Percentiles rank a stretch among this genome's conserved stretches.
phyloP scores from a whole-genome alignment of 306 rosid species.

The Arachis stenosperma region DNA sequence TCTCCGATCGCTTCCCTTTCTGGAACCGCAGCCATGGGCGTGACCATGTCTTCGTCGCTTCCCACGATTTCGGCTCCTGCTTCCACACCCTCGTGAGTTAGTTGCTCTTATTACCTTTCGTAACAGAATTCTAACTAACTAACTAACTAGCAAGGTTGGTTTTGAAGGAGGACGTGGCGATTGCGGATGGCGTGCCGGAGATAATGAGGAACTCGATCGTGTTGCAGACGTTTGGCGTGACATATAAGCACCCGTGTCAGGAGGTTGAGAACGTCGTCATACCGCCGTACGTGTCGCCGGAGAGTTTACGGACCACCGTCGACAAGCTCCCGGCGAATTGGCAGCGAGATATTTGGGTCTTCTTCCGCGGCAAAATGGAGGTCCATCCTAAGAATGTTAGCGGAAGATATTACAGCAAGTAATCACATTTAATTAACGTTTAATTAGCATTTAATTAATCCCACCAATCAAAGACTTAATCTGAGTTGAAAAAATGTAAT shows the following conservation, averaged over 20 bases:
- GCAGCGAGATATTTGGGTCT: constrained; percentile 79
- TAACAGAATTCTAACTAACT: background rate
- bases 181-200: constrained; percentile 71
- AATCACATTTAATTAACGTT: constrained; percentile 5
- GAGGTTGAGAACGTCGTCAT: constrained; percentile 85
- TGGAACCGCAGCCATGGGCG: constrained; percentile 83
- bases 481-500: no score
- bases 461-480: constrained; percentile 13
- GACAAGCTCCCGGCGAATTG: constrained; percentile 50
- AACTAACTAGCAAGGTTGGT: background rate
- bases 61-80: constrained; percentile 91
- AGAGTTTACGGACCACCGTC: constrained; percentile 44
- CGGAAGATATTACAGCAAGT: constrained; percentile 97
- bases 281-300: constrained; percentile 85
- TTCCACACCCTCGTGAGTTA: constrained; percentile 75
- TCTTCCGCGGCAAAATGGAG: constrained; percentile 97
- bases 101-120: no score
- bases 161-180: constrained; percentile 77
- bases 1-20: constrained; percentile 57
- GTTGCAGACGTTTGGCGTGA: constrained; percentile 87
- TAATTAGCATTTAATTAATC: background rate
- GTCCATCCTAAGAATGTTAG: constrained; percentile 91
- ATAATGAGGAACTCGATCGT: constrained; percentile 77
- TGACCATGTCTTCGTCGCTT: constrained; percentile 92
- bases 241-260: constrained; percentile 76